These are phyloP conservation scores for Eustoma russellianum DNA, from an alignment of 257 asterid species.

Conservation along the genomic window DNA sequence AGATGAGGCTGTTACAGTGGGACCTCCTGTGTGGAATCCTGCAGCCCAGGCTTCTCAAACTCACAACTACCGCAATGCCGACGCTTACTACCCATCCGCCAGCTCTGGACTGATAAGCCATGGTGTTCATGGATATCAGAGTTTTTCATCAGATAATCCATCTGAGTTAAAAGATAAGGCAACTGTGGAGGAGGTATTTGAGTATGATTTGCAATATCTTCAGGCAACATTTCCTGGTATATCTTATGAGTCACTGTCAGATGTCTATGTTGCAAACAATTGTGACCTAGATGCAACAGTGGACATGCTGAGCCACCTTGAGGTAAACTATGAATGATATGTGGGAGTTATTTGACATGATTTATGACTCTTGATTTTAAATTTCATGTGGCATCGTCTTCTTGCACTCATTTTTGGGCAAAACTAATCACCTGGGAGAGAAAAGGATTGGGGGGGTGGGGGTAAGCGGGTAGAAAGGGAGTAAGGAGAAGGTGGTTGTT, in stretches of 20 bases:
- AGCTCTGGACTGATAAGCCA: slow-evolving; percentile 29
- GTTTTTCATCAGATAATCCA: slow-evolving; percentile 41
- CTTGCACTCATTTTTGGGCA: too few relatives aligned
- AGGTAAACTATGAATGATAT: slow-evolving; percentile 29
- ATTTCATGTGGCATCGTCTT: too few relatives aligned
- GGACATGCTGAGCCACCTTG: slow-evolving; percentile 78
- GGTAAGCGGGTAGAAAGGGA: too few relatives aligned
- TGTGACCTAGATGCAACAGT: slow-evolving; percentile 58
- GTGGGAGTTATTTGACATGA: slow-evolving; percentile 3
- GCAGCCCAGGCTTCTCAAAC: slow-evolving; percentile 22
- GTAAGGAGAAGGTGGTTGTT: too few relatives aligned
- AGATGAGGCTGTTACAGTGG: slow-evolving; percentile 26
- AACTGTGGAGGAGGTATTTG: slow-evolving; percentile 35
- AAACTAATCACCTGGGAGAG: too few relatives aligned
- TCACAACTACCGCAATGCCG: slow-evolving; percentile 13
- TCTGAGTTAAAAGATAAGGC: slow-evolving; percentile 27
- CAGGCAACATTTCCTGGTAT: slow-evolving; percentile 69
- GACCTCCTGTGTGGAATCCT: slow-evolving; percentile 24
- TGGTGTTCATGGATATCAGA: slow-evolving; percentile 26
- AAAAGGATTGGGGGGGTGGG: too few relatives aligned
- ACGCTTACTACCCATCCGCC: slow-evolving; percentile 19
- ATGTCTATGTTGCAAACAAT: slow-evolving; percentile 51
- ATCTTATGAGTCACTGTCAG: slow-evolving; percentile 65
- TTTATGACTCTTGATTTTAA: too few relatives aligned
- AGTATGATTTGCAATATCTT: slow-evolving; percentile 58